Evolutionary conservation across 2,329 filamentous ascomycete genomes (phyloP), one percentile per base, ranked within the genome.

Genomic region (Chaetomiaceae sp.): DNA sequence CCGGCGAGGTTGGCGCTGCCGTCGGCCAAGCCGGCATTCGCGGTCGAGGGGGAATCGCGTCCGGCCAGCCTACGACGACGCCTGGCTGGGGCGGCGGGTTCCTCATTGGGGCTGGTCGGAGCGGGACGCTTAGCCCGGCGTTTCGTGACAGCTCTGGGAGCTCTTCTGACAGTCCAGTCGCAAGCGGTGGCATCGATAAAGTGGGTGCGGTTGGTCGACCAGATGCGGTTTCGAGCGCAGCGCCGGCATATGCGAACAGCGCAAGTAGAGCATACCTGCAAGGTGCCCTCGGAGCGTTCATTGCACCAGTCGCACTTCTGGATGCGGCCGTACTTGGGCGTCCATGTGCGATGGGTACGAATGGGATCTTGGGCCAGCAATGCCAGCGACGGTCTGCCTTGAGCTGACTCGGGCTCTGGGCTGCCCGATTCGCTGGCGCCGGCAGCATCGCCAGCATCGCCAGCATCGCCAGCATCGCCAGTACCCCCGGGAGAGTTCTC

Each of bases 261-360:
- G 48, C 60, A 60, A 2, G n/a, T 25, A 2, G 10, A 8, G 48
- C 61, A 62, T 20, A 47, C 18, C 4, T 58, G 48, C 1, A 61
- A 43, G 4, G 49, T 52, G 1, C 60, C 58, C 3, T 32, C 51
- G 1, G 58, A 46, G 1, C 59, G 60, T 0, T 25, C 34, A 36
- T 61, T 51, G 48, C 61, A 63, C 7, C 47, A 54, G 49, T 62
- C 60, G 49, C 61, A 62, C 55, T 59, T 61, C 32, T 53, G 54
- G 2, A 63, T 51, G 5, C 51, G 48, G 5, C 57, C 53, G 29
- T 50, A 55, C 10, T 40, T 55, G 27, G 50, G 46, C 2, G 4
- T 18, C 60, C 60, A 62, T 1, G 37, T 27, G 1, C 51, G 44
- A 16, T 61, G 59, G 30, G 30, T 57, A 18, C 56, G 54, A 10